A percentile compares a stretch with the other conserved stretches of the same genome.
These are phyloP conservation scores for Cladobotryum mycophilum DNA, from an alignment of 2,329 filamentous ascomycete species.

Conservation along the genomic window DNA sequence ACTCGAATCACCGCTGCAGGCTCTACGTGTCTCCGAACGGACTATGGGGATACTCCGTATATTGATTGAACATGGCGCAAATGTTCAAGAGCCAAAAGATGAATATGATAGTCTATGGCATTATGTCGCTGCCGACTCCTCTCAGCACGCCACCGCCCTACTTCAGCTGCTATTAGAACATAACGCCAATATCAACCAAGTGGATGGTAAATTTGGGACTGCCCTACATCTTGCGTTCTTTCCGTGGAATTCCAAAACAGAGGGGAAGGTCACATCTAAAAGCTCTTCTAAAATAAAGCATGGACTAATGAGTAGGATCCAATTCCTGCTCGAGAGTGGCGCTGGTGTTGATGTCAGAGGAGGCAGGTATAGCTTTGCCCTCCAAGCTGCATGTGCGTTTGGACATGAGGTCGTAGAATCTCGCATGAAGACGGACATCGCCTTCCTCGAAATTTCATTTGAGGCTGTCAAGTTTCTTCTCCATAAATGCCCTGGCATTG, in stretches of 20 bases:
- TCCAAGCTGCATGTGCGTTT: too few relatives aligned
- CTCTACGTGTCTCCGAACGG: background rate
- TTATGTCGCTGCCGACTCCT: background rate
- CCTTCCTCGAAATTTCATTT: too few relatives aligned
- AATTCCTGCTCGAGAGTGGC: constrained; percentile 4
- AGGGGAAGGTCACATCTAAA: too few relatives aligned
- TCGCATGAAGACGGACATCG: too few relatives aligned
- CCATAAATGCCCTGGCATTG: too few relatives aligned
- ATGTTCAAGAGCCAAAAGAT: background rate
- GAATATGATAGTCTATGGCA: background rate
- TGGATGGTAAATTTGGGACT: background rate
- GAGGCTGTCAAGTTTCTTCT: too few relatives aligned
- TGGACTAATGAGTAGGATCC: background rate
- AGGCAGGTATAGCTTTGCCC: too few relatives aligned
- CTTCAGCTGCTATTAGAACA: background rate
- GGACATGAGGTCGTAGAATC: too few relatives aligned
- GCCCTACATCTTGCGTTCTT: background rate
- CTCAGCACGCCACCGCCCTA: background rate
- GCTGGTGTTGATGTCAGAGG: background rate
- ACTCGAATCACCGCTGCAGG: constrained; percentile 1
- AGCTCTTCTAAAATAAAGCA: too few relatives aligned
- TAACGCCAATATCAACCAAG: too few relatives aligned
- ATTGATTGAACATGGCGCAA: background rate
- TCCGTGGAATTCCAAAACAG: too few relatives aligned
- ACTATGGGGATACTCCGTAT: background rate